Evolutionary conservation across 768 basidiomycete species (phyloP).

Genomic region (Pulveroboletus sp.): DNA sequence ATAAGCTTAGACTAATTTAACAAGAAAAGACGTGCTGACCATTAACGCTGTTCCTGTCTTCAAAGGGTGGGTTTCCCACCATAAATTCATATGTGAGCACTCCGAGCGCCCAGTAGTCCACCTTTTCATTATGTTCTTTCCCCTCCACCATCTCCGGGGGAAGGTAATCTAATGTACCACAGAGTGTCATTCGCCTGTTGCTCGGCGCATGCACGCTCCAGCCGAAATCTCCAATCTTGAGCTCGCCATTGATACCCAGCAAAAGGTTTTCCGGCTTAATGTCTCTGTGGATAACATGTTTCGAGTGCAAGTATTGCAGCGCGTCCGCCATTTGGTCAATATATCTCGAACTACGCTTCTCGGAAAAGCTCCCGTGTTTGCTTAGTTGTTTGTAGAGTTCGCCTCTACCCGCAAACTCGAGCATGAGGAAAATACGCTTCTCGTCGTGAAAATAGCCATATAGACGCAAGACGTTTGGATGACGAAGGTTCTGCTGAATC

Average conservation of each 20-base stretch:
- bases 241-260: slow-evolving; percentile 89
- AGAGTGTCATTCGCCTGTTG: slow-evolving; percentile 83
- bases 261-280: slow-evolving; percentile 99
- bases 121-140: slow-evolving; percentile 81
- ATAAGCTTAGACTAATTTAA: slow-evolving; percentile 6
- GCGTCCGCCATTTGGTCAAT: slow-evolving; percentile 99
- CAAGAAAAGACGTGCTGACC: slow-evolving; percentile 42
- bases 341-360: slow-evolving; percentile 84
- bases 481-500: slow-evolving; percentile 93
- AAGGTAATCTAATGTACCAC: slow-evolving; percentile 94
- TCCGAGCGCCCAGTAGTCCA: slow-evolving; percentile 95
- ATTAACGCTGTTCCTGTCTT: slow-evolving; percentile 72
- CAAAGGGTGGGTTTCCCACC: slow-evolving; percentile 79
- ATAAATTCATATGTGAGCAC: slow-evolving; percentile 97
- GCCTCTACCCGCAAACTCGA: slow-evolving; percentile 96
- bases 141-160: slow-evolving; percentile 99
- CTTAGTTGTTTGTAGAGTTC: slow-evolving; percentile 95
- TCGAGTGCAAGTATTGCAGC: slow-evolving; percentile 82
- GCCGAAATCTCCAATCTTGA: slow-evolving; percentile 98
- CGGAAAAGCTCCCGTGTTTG: slow-evolving; percentile 81
- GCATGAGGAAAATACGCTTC: slow-evolving; percentile 95
- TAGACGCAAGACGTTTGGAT: slow-evolving; percentile 89
- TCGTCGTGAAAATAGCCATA: slow-evolving; percentile 99
- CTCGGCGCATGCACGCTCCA: slow-evolving; percentile 98
- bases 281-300: slow-evolving; percentile 98